phyloP scores from a whole-genome alignment of 441 rosid genomes.

The Omphalea diandra region DNA sequence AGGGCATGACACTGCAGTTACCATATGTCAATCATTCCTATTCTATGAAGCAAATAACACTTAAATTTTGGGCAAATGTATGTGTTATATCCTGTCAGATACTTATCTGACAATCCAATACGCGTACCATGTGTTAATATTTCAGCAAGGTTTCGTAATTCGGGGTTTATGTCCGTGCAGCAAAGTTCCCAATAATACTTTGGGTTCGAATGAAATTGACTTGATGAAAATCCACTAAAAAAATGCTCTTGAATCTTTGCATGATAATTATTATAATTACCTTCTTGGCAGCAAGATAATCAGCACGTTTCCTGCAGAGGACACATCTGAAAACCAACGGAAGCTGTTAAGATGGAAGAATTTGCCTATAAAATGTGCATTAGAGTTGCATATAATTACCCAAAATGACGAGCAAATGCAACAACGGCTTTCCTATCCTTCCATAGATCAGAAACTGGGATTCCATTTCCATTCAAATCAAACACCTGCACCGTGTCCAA shows the following conservation, averaged over 20 bases:
- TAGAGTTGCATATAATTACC: constrained; percentile 54
- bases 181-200: too few relatives aligned
- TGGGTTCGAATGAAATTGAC: too few relatives aligned
- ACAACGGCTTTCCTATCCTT: constrained; percentile 77
- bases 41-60: background rate
- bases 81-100: too few relatives aligned
- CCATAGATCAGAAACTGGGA: constrained; percentile 82
- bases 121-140: too few relatives aligned
- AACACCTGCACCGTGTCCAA: constrained; percentile 58
- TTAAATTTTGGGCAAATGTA: too few relatives aligned
- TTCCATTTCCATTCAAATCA: constrained; percentile 65
- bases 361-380: background rate
- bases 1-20: too few relatives aligned
- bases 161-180: too few relatives aligned
- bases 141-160: too few relatives aligned
- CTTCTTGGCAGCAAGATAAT: constrained; percentile 82
- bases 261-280: constrained; percentile 33
- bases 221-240: too few relatives aligned
- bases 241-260: background rate
- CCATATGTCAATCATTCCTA: background rate
- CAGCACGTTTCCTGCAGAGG: constrained; percentile 86
- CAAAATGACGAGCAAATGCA: constrained; percentile 96
- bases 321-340: constrained; percentile 62
- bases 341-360: background rate
- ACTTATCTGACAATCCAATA: too few relatives aligned